Base-by-base conservation (phyloP, 2,329 filamentous ascomycete genomes). In the Bipolaris zeicola region DNA sequence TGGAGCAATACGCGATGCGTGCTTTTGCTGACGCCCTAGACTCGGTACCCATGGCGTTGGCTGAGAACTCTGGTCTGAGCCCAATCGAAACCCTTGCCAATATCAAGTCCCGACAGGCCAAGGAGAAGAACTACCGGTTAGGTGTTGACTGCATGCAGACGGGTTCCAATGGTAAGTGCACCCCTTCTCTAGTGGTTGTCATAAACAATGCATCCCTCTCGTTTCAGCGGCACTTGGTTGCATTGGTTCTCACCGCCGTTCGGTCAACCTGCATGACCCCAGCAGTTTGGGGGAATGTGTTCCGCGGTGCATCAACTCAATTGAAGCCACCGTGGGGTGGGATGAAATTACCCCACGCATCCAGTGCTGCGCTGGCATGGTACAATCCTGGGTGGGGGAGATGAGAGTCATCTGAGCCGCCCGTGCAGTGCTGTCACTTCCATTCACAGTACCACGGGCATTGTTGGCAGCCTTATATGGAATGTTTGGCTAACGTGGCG, bases 1-100 rank as follows among this genome's bases (percentile, higher is more conserved):
- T 99, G 37, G 94, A 97, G 80, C 95, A 99, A 80, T 99, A 99
- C 78, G 93, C 94, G 64, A 99, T 99, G 94, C 91, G 95, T 60
- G 95, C 95, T 22, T 99, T 99, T 75, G 87, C 95, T 59, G 94
- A 98, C 78, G 96, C 95, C 5, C 86, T 99, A 34, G 95, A 99
- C 77, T 85, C 91, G 1, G 85, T 99, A 1, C 95, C 95, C 33
- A 95, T 99, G 92, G 92, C 95, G 1, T 84, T 99, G 58, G 93
- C 95, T 8, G 94, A 99, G 84, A 99, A 99, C 84, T 96, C 91
- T 66, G 95, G 95, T 61, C 83, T 98, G 61, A 96, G 92, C 79
- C 92, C 95, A 14, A 99, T 99, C 69, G 92, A 97, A 71, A 96
- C 94, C 6, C 85, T 99, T 54, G 94, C 95, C 34, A 89, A 90